phyloP scores from a whole-genome alignment of 192 early-diverging fungal genomes.

The Hyaloraphidium curvatum region DNA sequence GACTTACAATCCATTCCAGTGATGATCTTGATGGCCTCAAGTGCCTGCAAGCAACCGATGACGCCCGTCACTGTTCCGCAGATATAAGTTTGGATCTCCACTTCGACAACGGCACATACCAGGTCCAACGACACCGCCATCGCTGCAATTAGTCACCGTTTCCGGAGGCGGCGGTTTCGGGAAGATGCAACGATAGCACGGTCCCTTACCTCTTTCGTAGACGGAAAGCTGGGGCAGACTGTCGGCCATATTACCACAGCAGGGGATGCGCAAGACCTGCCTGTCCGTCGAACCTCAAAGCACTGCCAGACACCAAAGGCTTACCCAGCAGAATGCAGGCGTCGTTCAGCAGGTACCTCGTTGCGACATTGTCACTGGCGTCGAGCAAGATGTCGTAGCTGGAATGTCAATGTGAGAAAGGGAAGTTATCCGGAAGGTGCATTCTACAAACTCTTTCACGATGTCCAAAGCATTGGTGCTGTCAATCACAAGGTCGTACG shows the following conservation, averaged over 20 bases:
- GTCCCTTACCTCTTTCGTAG: conserved; percentile 77
- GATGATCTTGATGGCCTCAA: conserved; percentile 76
- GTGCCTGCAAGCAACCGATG: conserved; percentile 78
- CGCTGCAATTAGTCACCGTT: conserved; percentile 72
- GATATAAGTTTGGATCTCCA: not conserved
- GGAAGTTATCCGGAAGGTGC: not conserved
- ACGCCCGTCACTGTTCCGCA: conserved; percentile 64
- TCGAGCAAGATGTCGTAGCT: conserved; percentile 78
- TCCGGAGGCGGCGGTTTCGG: conserved; percentile 80
- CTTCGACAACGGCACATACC: conserved; percentile 19
- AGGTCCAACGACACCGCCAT: conserved; percentile 81
- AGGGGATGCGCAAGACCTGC: conserved; percentile 6
- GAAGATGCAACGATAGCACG: conserved; percentile 92
- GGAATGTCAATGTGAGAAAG: not conserved
- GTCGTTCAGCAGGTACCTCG: conserved; percentile 87
- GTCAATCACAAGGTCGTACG: conserved; percentile 55
- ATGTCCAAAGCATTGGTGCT: conserved; percentile 61
- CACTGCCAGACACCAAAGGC: conserved; percentile 75
- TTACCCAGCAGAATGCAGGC: conserved; percentile 65
- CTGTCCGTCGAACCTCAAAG: conserved; percentile 80
- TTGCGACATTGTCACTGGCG: conserved; percentile 85
- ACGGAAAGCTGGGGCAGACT: conserved; percentile 50
- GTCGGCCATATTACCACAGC: no score
- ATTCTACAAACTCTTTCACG: conserved; percentile 20
- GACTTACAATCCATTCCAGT: conserved; percentile 37